phyloP scores from a whole-genome alignment of 2,329 filamentous ascomycete genomes.

The Microsporum ferrugineum region DNA sequence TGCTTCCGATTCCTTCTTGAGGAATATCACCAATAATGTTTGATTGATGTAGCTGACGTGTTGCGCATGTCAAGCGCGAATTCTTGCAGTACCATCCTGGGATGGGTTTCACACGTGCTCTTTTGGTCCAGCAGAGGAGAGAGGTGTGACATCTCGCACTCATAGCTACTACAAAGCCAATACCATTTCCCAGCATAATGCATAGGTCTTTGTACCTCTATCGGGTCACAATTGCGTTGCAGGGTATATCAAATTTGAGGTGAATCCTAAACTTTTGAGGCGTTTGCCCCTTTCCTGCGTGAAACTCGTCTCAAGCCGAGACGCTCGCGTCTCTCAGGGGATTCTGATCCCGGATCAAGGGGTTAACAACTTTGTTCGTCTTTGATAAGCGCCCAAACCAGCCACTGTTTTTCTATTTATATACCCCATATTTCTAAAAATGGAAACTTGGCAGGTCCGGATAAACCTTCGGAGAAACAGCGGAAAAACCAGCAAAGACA shows the following conservation, averaged over 20 bases:
- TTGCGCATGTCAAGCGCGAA: not conserved
- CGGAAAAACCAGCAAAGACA: not conserved
- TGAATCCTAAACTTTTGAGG: not conserved
- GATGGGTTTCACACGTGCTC: not conserved
- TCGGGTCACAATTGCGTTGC: not conserved
- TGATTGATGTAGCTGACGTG: slow-evolving; percentile 4
- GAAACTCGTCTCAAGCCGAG: not conserved
- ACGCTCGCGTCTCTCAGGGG: not conserved
- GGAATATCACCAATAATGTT: not conserved
- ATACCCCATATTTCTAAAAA: not conserved
- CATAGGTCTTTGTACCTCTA: not conserved
- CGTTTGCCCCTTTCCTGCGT: not conserved
- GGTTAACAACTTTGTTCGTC: not conserved
- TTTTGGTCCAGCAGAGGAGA: not conserved
- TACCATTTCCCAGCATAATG: not conserved
- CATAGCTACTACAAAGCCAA: not conserved
- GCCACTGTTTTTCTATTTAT: not conserved
- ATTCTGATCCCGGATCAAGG: not conserved
- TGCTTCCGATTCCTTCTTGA: not conserved
- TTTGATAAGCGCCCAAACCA: not conserved
- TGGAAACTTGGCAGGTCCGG: not conserved
- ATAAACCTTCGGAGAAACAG: not conserved
- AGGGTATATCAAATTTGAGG: not conserved
- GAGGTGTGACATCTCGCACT: not conserved
- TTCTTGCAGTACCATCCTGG: not conserved